Conservation (phyloP, 2,329 filamentous ascomycete genomes). For the Botrytis cinerea region DNA sequence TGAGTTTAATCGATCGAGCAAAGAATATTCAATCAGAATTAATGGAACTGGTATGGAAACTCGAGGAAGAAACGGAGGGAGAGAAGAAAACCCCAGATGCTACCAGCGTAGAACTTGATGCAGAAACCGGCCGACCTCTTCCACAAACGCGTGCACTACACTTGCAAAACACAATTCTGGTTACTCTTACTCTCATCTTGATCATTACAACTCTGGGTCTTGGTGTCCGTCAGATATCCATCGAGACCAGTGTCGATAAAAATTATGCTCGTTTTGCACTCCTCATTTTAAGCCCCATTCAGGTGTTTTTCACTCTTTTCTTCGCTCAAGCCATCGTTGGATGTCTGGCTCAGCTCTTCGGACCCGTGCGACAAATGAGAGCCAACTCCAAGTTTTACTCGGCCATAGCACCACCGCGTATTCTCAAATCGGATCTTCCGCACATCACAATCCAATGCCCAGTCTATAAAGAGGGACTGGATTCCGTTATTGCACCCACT, state of each 20-base stretch:
- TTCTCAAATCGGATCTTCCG: conserved; percentile 60
- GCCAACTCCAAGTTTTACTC: conserved; percentile 83
- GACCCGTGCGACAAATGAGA: conserved; percentile 71
- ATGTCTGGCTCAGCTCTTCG: conserved; percentile 73
- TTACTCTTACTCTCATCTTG: conserved; percentile 65
- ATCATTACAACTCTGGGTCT: conserved; percentile 68
- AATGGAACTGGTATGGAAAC: conserved; percentile 75
- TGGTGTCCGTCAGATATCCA: conserved; percentile 68
- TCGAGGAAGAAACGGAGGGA: conserved; percentile 56
- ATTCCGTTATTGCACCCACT: conserved; percentile 73
- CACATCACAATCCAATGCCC: conserved; percentile 84
- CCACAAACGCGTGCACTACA: conserved; percentile 67
- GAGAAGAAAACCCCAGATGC: conserved; percentile 52
- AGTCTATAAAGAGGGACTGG: conserved; percentile 82
- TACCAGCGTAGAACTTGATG: conserved; percentile 62
- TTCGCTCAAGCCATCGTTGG: conserved; percentile 78
- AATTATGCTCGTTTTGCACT: conserved; percentile 65
- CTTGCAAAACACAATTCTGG: conserved; percentile 68
- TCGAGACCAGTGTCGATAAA: conserved; percentile 66
- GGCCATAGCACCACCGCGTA: conserved; percentile 64
- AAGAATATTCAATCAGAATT: conserved; percentile 73
- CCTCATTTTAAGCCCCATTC: conserved; percentile 65
- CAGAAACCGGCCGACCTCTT: conserved; percentile 68
- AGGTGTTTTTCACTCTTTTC: conserved; percentile 81
- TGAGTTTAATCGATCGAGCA: conserved; percentile 68